These are phyloP conservation scores for Cyclotella choctawhatcheeana DNA, from an alignment of 108 stramenopile species.

Conservation along the genomic window DNA sequence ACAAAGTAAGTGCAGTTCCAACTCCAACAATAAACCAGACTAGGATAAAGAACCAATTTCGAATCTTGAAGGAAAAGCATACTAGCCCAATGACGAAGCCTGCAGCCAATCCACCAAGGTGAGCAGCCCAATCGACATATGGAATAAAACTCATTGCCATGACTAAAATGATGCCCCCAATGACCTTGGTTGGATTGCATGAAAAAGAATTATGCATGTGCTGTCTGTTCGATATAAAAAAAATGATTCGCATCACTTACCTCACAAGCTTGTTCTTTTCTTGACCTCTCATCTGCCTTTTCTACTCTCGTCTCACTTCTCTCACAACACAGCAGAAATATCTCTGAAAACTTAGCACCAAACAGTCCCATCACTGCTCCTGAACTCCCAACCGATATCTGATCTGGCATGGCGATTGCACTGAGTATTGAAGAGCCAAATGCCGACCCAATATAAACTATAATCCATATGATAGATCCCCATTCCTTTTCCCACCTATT, in stretches of 20 bases:
- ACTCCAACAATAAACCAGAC: slow-evolving; percentile 70
- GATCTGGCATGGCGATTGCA: slow-evolving; percentile 71
- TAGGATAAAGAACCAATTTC: slow-evolving; percentile 52
- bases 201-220: too few relatives aligned
- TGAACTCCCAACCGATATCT: slow-evolving; percentile 77
- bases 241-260: too few relatives aligned
- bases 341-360: slow-evolving; percentile 82
- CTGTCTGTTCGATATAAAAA: too few relatives aligned
- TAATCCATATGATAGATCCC: slow-evolving; percentile 70
- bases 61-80: slow-evolving; percentile 61
- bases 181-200: too few relatives aligned
- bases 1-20: slow-evolving; percentile 53
- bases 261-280: slow-evolving; percentile 70
- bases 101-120: slow-evolving; percentile 76
- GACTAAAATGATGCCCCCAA: slow-evolving; percentile 64
- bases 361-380: slow-evolving; percentile 90
- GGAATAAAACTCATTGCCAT: slow-evolving; percentile 57
- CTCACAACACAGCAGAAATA: slow-evolving; percentile 69
- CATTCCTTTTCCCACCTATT: slow-evolving; percentile 87
- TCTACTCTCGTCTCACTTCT: slow-evolving; percentile 52
- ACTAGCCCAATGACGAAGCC: slow-evolving; percentile 74
- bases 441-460: slow-evolving; percentile 72
- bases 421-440: slow-evolving; percentile 67
- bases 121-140: slow-evolving; percentile 85
- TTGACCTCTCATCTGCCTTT: slow-evolving; percentile 61